Evolutionary conservation across 1,284 basidiomycete genomes (phyloP).

Genomic region (Pseudozyma tsukubaensis): DNA sequence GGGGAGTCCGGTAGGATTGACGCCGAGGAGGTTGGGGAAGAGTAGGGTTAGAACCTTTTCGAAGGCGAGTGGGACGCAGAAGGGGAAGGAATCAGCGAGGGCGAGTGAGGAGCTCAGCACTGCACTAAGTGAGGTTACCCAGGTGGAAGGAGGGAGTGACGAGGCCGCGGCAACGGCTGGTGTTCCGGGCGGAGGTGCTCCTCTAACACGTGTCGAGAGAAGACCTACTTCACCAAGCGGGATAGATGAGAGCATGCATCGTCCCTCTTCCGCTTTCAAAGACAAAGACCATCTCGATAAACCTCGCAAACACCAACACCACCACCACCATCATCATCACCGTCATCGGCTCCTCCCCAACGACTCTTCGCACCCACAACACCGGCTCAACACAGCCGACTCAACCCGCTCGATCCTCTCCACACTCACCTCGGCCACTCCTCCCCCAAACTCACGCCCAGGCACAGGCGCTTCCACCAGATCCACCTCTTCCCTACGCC

Average conservation of each 20-base stretch:
- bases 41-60: conserved; percentile 6
- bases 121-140: not conserved
- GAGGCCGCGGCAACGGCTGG: too few species aligned
- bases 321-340: not conserved
- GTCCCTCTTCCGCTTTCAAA: not conserved
- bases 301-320: not conserved
- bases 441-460: not conserved
- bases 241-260: not conserved
- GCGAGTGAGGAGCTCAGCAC: not conserved
- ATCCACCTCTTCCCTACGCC: conserved; percentile 14
- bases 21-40: conserved; percentile 12
- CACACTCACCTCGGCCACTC: not conserved
- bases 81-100: not conserved
- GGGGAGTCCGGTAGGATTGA: not conserved
- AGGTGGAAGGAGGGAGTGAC: not conserved
- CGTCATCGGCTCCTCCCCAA: not conserved
- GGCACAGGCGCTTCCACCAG: conserved; percentile 15
- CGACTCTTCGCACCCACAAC: not conserved
- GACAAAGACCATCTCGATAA: not conserved
- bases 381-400: conserved; percentile 21
- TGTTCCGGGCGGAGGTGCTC: too few species aligned
- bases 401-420: conserved; percentile 14
- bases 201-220: too few species aligned
- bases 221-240: not conserved
- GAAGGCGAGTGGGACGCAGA: not conserved